phyloP scores from a whole-genome alignment of 768 basidiomycete species.

The Lentinula sp. region DNA sequence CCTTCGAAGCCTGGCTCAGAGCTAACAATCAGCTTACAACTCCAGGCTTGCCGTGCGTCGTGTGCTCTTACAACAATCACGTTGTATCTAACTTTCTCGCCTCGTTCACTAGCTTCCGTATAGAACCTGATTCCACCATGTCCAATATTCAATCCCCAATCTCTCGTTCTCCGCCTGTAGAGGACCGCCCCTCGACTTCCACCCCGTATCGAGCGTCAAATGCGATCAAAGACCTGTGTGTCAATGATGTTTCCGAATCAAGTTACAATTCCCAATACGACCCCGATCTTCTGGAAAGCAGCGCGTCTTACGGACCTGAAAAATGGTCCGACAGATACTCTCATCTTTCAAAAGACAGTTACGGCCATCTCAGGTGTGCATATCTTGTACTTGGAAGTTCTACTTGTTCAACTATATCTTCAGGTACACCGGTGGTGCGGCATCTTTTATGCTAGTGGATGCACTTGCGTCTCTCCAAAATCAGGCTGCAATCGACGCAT shows the following conservation, averaged over 20 bases:
- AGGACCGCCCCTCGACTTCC: neutral
- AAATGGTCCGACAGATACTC: slow-evolving; percentile 13
- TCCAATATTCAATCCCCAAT: neutral
- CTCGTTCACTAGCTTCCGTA: neutral
- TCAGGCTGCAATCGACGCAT: neutral
- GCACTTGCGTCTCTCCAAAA: slow-evolving; percentile 11
- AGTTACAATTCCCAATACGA: neutral
- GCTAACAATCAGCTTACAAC: neutral
- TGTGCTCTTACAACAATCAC: neutral
- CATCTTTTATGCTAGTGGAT: slow-evolving; percentile 12
- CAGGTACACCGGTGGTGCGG: slow-evolving; percentile 12
- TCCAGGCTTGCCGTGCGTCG: neutral
- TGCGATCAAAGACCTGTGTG: slow-evolving; percentile 8
- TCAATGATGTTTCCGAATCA: neutral
- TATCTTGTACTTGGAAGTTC: neutral
- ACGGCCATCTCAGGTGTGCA: slow-evolving; percentile 13
- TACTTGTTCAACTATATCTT: neutral
- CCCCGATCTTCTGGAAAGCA: neutral
- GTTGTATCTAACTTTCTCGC: neutral
- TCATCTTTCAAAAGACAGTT: slow-evolving; percentile 13
- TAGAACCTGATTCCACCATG: neutral
- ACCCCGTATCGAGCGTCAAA: slow-evolving; percentile 6
- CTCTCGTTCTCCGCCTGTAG: neutral
- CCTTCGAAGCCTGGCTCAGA: slow-evolving; percentile 12
- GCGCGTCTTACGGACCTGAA: slow-evolving; percentile 6